phyloP scores from a whole-genome alignment of 2,329 filamentous ascomycete species.

The Clonostachys solani region DNA sequence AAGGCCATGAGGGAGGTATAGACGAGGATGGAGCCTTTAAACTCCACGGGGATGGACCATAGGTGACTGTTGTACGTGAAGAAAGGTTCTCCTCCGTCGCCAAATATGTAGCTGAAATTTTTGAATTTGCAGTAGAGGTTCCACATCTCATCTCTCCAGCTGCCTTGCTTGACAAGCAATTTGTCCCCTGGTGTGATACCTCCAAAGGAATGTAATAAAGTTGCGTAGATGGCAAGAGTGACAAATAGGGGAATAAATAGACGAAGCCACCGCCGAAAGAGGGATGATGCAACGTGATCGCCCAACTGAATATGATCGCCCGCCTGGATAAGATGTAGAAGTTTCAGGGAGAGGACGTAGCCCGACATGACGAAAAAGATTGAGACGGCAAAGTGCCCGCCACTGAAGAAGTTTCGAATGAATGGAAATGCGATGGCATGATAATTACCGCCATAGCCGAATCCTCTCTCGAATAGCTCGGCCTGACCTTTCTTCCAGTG shows the following conservation, averaged over 20 bases:
- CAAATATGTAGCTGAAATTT: slow-evolving; percentile 66
- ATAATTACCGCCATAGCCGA: slow-evolving; percentile 41
- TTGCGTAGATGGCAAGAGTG: slow-evolving; percentile 46
- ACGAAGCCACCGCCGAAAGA: slow-evolving; percentile 45
- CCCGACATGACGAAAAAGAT: slow-evolving; percentile 55
- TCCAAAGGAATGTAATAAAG: slow-evolving; percentile 47
- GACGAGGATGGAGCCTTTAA: slow-evolving; percentile 59
- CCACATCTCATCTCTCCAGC: slow-evolving; percentile 44
- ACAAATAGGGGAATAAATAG: slow-evolving; percentile 40
- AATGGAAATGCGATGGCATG: slow-evolving; percentile 49
- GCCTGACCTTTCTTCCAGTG: slow-evolving; percentile 34
- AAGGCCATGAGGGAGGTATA: slow-evolving; percentile 55
- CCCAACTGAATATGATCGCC: slow-evolving; percentile 33
- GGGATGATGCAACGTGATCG: slow-evolving; percentile 38
- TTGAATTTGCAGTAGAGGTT: slow-evolving; percentile 52
- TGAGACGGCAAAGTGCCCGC: slow-evolving; percentile 56
- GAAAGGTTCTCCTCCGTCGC: slow-evolving; percentile 51
- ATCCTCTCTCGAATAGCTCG: slow-evolving; percentile 46
- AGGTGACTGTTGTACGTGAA: slow-evolving; percentile 48
- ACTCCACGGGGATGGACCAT: slow-evolving; percentile 62
- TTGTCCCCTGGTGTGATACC: too few relatives aligned
- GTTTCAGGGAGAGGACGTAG: slow-evolving; percentile 49
- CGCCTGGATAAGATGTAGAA: slow-evolving; percentile 38
- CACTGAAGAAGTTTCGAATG: slow-evolving; percentile 55
- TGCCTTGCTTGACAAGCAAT: slow-evolving; percentile 34